phyloP scores from a whole-genome alignment of 495 filamentous ascomycete species.

The Penicillium roqueforti region DNA sequence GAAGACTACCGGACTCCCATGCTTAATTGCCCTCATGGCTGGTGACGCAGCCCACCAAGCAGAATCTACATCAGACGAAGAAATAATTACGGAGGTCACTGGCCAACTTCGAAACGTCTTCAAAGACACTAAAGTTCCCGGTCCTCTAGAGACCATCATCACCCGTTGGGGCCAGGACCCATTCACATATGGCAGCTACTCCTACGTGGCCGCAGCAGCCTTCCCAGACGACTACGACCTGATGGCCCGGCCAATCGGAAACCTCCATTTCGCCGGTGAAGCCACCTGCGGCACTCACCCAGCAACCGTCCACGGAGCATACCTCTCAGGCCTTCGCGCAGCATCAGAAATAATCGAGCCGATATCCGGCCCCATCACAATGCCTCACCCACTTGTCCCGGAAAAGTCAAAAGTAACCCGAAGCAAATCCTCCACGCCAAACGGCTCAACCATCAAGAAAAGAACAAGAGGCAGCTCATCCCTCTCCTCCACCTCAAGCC shows the following conservation, averaged over 20 bases:
- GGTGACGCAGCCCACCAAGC: slow-evolving; percentile 89
- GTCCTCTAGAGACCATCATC: slow-evolving; percentile 80
- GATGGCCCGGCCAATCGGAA: slow-evolving; percentile 82
- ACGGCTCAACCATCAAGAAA: slow-evolving; percentile 11
- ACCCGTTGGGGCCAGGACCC: slow-evolving; percentile 91
- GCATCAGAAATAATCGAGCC: slow-evolving; percentile 78
- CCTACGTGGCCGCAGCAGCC: slow-evolving; percentile 78
- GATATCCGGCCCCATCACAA: slow-evolving; percentile 73
- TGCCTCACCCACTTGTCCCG: slow-evolving; percentile 72
- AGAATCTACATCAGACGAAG: slow-evolving; percentile 67
- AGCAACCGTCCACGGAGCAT: slow-evolving; percentile 94
- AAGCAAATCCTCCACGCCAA: slow-evolving; percentile 17
- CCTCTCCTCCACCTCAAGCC: slow-evolving; percentile 9
- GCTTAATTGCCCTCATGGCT: slow-evolving; percentile 90
- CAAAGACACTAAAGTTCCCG: slow-evolving; percentile 57
- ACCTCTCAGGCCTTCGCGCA: slow-evolving; percentile 84
- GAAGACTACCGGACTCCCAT: slow-evolving; percentile 80
- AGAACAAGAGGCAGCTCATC: slow-evolving; percentile 4
- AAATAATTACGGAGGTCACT: slow-evolving; percentile 75
- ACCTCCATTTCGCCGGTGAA: slow-evolving; percentile 94
- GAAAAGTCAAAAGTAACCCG: slow-evolving; percentile 47
- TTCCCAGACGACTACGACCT: slow-evolving; percentile 84
- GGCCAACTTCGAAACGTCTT: slow-evolving; percentile 66
- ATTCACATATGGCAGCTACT: slow-evolving; percentile 90
- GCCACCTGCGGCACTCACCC: slow-evolving; percentile 94